Conservation (phyloP, 441 rosid species). For the Pelargonium fulgidum region DNA sequence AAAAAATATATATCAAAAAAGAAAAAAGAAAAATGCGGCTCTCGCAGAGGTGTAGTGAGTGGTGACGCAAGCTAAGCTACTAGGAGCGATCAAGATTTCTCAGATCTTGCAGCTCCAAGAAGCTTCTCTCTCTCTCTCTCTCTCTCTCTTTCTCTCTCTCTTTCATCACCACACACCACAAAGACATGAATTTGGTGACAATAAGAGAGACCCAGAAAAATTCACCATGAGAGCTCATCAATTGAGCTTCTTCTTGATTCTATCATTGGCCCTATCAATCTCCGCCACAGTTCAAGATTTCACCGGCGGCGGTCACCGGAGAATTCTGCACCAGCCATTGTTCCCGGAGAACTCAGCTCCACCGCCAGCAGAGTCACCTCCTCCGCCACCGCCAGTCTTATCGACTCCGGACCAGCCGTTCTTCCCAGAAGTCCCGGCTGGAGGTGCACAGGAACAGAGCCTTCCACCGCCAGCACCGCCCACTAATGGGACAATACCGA, state of each 20-base stretch:
- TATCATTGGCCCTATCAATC: constrained; percentile 16
- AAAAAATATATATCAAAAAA: too few relatives aligned
- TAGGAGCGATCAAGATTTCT: too few relatives aligned
- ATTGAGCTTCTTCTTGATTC: constrained; percentile 26
- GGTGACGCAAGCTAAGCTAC: too few relatives aligned
- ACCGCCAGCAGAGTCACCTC: constrained; percentile 45
- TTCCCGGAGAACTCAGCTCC: constrained; percentile 60
- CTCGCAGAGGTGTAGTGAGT: too few relatives aligned
- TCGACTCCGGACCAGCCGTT: constrained; percentile 75
- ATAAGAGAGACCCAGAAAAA: constrained; percentile 24
- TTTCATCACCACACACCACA: too few relatives aligned
- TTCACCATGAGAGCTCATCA: constrained; percentile 48
- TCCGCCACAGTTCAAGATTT: constrained; percentile 11
- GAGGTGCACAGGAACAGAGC: constrained; percentile 40
- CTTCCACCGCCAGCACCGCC: constrained; percentile 38
- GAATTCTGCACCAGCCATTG: constrained; percentile 86
- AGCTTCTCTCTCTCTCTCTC: too few relatives aligned
- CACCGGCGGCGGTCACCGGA: constrained; percentile 25
- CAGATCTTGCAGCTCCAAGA: too few relatives aligned
- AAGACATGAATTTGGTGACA: constrained; percentile 7
- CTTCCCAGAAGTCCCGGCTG: constrained; percentile 76
- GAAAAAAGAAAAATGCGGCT: too few relatives aligned
- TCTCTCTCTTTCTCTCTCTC: too few relatives aligned
- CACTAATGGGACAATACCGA: constrained; percentile 53
- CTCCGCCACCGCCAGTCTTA: too few relatives aligned